Conservation (phyloP, 176 grass and related monocot genomes). For the Triticum monococcum region DNA sequence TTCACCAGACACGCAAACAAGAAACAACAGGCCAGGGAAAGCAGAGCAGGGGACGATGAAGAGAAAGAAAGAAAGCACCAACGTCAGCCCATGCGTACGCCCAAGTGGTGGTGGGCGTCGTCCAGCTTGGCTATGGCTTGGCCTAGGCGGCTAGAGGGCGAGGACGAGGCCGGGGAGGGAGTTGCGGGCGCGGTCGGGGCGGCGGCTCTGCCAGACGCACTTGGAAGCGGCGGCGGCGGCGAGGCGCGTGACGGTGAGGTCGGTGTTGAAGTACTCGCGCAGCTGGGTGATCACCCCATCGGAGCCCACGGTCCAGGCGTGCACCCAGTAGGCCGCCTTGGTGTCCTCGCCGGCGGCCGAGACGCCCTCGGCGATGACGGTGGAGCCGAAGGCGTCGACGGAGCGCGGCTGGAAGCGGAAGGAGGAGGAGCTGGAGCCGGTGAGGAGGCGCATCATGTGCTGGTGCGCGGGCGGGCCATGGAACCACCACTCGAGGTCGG, state of each 20-base stretch:
- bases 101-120: background rate
- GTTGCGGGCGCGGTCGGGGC: conserved; percentile 42
- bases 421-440: conserved; percentile 17
- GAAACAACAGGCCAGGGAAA: background rate
- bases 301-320: conserved; percentile 72
- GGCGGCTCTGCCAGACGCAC: conserved; percentile 61
- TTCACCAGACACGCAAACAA: background rate
- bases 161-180: conserved; percentile 67
- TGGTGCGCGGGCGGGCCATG: conserved; percentile 84
- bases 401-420: conserved; percentile 53
- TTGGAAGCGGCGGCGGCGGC: conserved; percentile 31
- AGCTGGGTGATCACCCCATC: conserved; percentile 84
- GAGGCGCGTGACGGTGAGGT: conserved; percentile 79
- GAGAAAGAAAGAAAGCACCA: background rate
- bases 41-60: background rate
- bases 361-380: conserved; percentile 69
- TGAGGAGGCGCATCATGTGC: conserved; percentile 90
- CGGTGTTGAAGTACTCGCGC: conserved; percentile 91
- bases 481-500: conserved; percentile 98
- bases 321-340: conserved; percentile 60
- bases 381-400: conserved; percentile 63
- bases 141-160: conserved; percentile 32
- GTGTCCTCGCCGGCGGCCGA: background rate
- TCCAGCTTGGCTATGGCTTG: no score
- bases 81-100: background rate